These are phyloP conservation scores for Eimeria sp. DNA, from an alignment of 169 alveolate species.

Conservation along the genomic window DNA sequence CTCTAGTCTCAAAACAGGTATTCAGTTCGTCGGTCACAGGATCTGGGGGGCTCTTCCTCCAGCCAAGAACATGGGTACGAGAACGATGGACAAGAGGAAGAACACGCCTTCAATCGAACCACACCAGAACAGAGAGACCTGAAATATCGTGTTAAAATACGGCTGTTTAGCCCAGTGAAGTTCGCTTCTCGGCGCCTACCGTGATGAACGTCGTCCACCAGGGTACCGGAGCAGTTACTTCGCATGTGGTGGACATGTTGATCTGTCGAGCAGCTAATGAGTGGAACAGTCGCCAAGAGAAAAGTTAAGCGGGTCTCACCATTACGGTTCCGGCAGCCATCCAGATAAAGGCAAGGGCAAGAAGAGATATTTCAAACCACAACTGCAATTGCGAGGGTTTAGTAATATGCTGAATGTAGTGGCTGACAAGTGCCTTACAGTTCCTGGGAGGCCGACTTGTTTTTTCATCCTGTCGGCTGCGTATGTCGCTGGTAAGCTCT, in stretches of 20 bases:
- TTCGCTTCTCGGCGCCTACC: slow-evolving; percentile 36
- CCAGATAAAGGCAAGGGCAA: slow-evolving; percentile 74
- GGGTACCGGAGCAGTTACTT: slow-evolving; percentile 75
- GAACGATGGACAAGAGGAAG: slow-evolving; percentile 78
- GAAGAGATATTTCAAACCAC: slow-evolving; percentile 70
- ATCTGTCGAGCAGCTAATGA: slow-evolving; percentile 30
- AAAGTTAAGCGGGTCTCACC: slow-evolving; percentile 24
- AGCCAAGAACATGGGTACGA: slow-evolving; percentile 76
- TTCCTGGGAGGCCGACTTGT: slow-evolving; percentile 48
- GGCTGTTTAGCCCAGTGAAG: background rate
- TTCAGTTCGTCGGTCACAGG: slow-evolving; percentile 32
- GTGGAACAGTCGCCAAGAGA: background rate
- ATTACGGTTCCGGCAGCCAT: slow-evolving; percentile 80
- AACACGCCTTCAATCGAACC: slow-evolving; percentile 79
- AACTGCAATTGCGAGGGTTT: background rate
- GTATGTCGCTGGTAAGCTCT: slow-evolving; percentile 82
- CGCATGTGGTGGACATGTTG: slow-evolving; percentile 82
- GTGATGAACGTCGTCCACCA: slow-evolving; percentile 82
- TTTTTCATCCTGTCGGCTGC: slow-evolving; percentile 66
- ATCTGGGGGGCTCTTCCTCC: slow-evolving; percentile 77
- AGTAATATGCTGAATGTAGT: background rate
- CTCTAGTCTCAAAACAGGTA: slow-evolving; percentile 22
- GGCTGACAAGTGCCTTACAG: slow-evolving; percentile 15
- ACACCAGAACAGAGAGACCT: slow-evolving; percentile 81
- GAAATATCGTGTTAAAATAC: background rate